Percentiles rank a stretch among this genome's conserved stretches.
Evolutionary conservation across 768 basidiomycete species (phyloP).

Genomic region (Imleria badia): DNA sequence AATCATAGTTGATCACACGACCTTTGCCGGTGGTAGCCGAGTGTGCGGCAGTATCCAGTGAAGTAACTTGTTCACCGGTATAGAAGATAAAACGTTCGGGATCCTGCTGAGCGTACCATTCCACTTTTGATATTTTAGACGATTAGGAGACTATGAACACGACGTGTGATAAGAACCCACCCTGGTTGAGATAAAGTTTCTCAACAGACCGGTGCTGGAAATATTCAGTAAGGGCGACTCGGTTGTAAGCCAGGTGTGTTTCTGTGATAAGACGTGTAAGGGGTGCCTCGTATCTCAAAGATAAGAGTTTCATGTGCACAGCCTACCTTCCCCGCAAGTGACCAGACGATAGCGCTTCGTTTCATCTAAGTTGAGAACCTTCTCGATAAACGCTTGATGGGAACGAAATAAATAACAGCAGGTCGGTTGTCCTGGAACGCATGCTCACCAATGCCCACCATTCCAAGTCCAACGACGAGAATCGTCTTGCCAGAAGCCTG

Average conservation of each 20-base stretch:
- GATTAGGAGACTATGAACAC: background rate
- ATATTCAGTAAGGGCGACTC: slow-evolving; percentile 53
- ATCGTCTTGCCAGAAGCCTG: slow-evolving; percentile 1
- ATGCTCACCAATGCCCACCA: slow-evolving; percentile 11
- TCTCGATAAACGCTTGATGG: slow-evolving; percentile 62
- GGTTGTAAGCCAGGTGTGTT: slow-evolving; percentile 52
- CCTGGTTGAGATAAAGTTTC: slow-evolving; percentile 58
- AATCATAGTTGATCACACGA: slow-evolving; percentile 51
- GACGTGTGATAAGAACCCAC: slow-evolving; percentile 13
- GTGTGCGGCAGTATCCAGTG: slow-evolving; percentile 38
- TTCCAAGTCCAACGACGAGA: slow-evolving; percentile 8
- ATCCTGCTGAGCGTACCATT: slow-evolving; percentile 62
- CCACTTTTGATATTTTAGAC: slow-evolving; percentile 31
- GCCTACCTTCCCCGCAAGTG: slow-evolving; percentile 58
- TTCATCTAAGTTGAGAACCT: slow-evolving; percentile 57
- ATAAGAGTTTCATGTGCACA: slow-evolving; percentile 14
- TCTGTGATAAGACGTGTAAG: slow-evolving; percentile 26
- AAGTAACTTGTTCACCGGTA: slow-evolving; percentile 46
- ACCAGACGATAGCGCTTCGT: slow-evolving; percentile 49
- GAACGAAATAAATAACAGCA: background rate
- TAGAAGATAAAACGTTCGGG: slow-evolving; percentile 55
- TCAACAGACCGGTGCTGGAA: slow-evolving; percentile 59
- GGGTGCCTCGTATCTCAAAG: slow-evolving; percentile 22
- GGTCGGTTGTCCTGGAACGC: background rate
- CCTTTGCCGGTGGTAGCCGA: slow-evolving; percentile 48